Percentiles rank a stretch among this genome's conserved stretches.
Evolutionary conservation across 495 filamentous ascomycete species (phyloP).

Genomic region (Lophiotrema nucula): DNA sequence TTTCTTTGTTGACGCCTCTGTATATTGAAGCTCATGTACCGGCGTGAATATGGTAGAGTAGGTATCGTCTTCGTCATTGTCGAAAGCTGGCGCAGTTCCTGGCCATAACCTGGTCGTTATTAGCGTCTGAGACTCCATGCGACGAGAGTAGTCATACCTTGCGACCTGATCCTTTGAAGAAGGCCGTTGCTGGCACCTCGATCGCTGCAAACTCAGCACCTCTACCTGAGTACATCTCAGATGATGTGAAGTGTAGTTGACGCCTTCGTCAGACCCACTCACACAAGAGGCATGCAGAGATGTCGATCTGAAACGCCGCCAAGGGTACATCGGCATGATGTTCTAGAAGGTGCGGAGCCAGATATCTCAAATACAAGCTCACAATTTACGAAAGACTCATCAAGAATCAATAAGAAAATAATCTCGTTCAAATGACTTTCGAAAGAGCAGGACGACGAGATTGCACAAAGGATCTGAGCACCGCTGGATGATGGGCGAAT

Average conservation of each 20-base stretch:
- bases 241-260: conserved; percentile 22
- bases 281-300: conserved; percentile 7
- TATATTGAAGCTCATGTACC: neutral
- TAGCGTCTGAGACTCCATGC: no score
- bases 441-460: no score
- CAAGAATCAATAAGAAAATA: no score
- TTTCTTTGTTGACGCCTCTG: neutral
- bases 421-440: no score
- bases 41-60: neutral
- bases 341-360: neutral
- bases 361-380: no score
- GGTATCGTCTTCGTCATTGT: neutral
- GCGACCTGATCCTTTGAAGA: neutral
- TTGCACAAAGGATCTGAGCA: no score
- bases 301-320: conserved; percentile 18
- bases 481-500: no score
- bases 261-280: conserved; percentile 1
- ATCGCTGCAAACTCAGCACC: no score
- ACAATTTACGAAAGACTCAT: no score
- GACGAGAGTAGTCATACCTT: no score
- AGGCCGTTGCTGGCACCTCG: neutral
- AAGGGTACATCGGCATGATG: conserved; percentile 13
- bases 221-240: conserved; percentile 5
- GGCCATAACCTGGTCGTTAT: conserved; percentile 13
- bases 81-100: neutral